Percentiles rank a stretch among this genome's conserved stretches.
These are phyloP conservation scores for Penicillium steckii DNA, from an alignment of 495 filamentous ascomycete genomes.

Conservation along the genomic window DNA sequence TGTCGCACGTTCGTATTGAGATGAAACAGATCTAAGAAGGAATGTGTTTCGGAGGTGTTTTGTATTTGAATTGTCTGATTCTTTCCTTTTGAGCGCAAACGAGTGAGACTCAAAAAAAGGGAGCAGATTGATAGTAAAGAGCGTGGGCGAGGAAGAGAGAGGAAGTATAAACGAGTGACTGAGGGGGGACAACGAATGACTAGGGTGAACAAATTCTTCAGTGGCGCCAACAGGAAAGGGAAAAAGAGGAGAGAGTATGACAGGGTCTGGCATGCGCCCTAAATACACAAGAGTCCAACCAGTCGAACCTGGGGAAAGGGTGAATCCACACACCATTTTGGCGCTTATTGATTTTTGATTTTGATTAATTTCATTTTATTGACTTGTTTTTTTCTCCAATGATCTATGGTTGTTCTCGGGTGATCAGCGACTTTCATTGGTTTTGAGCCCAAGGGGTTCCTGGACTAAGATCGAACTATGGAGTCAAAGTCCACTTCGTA, in stretches of 20 bases:
- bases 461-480: slow-evolving; percentile 22
- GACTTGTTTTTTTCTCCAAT: slow-evolving; percentile 2
- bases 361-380: too few relatives aligned
- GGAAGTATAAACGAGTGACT: slow-evolving; percentile 23
- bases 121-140: background rate
- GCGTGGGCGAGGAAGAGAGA: slow-evolving; percentile 7
- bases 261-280: slow-evolving; percentile 23
- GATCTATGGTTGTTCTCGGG: too few relatives aligned
- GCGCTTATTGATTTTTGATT: too few relatives aligned
- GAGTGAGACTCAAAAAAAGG: slow-evolving; percentile 24
- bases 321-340: slow-evolving; percentile 1
- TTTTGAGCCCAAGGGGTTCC: slow-evolving; percentile 3
- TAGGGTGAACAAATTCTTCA: slow-evolving; percentile 18
- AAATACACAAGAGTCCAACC: slow-evolving; percentile 16
- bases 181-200: slow-evolving; percentile 17
- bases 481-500: slow-evolving; percentile 5
- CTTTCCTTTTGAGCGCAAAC: slow-evolving; percentile 22
- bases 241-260: slow-evolving; percentile 16
- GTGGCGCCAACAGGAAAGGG: slow-evolving; percentile 16
- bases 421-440: slow-evolving; percentile 22
- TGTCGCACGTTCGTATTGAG: background rate
- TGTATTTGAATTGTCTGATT: background rate
- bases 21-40: slow-evolving; percentile 1
- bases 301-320: slow-evolving; percentile 15
- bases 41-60: slow-evolving; percentile 12